Base-by-base conservation (phyloP, 768 basidiomycete species). In the Peribolospora baueri region DNA sequence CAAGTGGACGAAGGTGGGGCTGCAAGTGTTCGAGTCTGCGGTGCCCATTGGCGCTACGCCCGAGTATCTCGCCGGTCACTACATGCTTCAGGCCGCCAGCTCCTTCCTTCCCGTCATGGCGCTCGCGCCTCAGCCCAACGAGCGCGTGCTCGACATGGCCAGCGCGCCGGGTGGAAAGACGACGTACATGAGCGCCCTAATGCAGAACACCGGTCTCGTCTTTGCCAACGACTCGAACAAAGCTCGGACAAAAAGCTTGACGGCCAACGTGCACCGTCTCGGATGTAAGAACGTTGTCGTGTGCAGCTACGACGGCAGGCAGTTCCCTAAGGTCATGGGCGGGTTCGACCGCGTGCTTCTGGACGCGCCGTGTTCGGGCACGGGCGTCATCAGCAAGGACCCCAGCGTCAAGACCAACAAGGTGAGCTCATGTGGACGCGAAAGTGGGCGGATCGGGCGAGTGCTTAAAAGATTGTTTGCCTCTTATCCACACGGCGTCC, bases 41-140 rank as follows among this genome's bases (percentile, higher is more conserved):
- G 88, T 98, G 2, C 93, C 93, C 0, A 85, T 98, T 58, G 91
- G 85, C 76, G 93, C 93, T 5, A 97, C 93, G 2, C 93, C 93
- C 8, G 93, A 98, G 70, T 98, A 98, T 69, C 78, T 98, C 45
- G 88, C 93, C 0, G 93, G 93, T 3, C 90, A 98, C 66, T 98
- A 98, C 69, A 97, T 98, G 85, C 82, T 97, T 37, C 93, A 98
- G 72, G 86, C 93, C 5, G 93, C 93, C 8, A 91, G 88, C 5
- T 97, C 93, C 0, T 95, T 98, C 75, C 76, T 98, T n/a, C 93
- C 93, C 54, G 93, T 97, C 64, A 90, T 97, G 59, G 86, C 93
- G 3, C 80, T 98, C 45, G 73, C 77, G 37, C 93, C 93, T 5
- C 82, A 90, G 64, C 86, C 87, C 2, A 76, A 84, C 57, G 93